Evolutionary conservation across 257 asterid species (phyloP).

Genomic region (Knoxia roxburghii): DNA sequence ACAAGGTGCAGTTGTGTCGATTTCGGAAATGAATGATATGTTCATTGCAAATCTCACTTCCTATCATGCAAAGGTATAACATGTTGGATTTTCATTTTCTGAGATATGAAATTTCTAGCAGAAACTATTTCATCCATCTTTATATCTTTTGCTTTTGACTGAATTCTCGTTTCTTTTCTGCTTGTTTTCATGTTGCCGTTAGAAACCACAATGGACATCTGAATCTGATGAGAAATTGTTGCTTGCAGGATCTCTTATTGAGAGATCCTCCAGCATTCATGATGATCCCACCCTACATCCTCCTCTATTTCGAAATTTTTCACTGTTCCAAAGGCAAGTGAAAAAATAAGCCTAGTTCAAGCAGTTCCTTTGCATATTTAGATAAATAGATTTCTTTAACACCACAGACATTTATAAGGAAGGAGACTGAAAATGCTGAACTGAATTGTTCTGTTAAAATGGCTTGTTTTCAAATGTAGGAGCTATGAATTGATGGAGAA

Average conservation of each 20-base stretch:
- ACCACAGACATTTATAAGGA: neutral
- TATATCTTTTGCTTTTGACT: neutral
- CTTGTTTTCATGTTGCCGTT: conserved; percentile 20
- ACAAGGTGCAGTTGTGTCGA: conserved; percentile 32
- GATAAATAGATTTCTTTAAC: neutral
- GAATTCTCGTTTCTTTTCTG: neutral
- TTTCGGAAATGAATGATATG: conserved; percentile 63
- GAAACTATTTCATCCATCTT: neutral
- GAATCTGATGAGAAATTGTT: conserved; percentile 48
- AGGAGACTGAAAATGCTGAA: no score
- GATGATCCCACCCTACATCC: conserved; percentile 51
- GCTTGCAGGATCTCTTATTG: conserved; percentile 41
- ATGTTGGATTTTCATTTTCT: neutral
- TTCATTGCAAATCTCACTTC: conserved; percentile 42
- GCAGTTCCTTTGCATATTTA: neutral
- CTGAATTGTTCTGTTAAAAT: neutral
- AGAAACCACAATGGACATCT: conserved; percentile 72
- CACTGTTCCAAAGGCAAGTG: conserved; percentile 62
- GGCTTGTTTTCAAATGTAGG: conserved; percentile 19
- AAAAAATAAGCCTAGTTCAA: no score
- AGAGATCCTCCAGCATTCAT: conserved; percentile 39
- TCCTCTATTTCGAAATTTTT: conserved; percentile 61
- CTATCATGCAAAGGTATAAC: conserved; percentile 43
- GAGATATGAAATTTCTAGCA: neutral
- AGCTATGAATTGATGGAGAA: conserved; percentile 37